Evolutionary conservation across 2,329 filamentous ascomycete genomes (phyloP), one percentile per base, ranked within the genome.

Genomic region (Falciphora oryzae): DNA sequence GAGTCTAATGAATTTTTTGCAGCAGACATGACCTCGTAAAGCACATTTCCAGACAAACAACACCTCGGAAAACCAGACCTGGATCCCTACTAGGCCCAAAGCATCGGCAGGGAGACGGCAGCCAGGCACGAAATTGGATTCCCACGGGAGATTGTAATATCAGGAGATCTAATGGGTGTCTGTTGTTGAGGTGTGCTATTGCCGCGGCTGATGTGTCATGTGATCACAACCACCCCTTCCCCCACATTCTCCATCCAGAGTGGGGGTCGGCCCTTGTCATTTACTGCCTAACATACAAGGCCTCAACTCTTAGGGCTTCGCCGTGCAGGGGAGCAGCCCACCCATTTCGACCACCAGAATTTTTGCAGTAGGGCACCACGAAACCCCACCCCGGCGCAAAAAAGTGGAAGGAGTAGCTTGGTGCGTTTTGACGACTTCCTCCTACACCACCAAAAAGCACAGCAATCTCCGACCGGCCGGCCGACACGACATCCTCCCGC

Each of bases 261-360:
- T n/a, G 44, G 18, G 44, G 44, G 22, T n/a, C 22, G 22, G 16
- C 18, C 22, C 4, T 8, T n/a, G 18, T 11, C 18, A 10, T 11
- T 53, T 22, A 1, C 13, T 50, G 60, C 61, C 53, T 57, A n/a
- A 58, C 8, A 58, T 57, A 2, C 28, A 58, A 58, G 62, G 53
- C 62, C 56, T 10, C 25, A 58, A 63, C 7, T 28, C 25, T 63
- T 63, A 63, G 62, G 62, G 62, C 57, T 63, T 58, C 25, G 50
- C 31, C 27, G 22, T 22, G 56, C 14, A 27, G 31, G 62, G 57
- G 62, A 29, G 29, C 44, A 53, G 27, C 38, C 61, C 38, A 50
- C 27, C 56, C 25, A 11, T 59, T 59, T 59, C 16, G 27, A 57
- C 57, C 62, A 63, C 62, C 59, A 29, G 11, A 63, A 63, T 58